Percentiles rank a stretch among this genome's conserved stretches.
phyloP scores from a whole-genome alignment of 345 rosid species.

The Odontarrhena argentea region DNA sequence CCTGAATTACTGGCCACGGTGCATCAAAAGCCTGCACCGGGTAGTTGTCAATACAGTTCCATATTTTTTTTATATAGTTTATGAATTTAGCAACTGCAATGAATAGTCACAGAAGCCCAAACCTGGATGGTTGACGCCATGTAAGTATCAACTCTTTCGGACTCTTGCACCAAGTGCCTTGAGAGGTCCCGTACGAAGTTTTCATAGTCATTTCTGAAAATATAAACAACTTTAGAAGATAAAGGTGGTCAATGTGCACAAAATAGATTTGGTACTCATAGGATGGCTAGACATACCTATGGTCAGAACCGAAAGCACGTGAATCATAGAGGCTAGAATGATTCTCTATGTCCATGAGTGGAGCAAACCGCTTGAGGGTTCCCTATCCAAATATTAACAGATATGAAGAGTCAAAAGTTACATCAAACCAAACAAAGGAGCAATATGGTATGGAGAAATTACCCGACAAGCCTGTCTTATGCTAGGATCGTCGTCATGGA shows the following conservation, averaged over 20 bases:
- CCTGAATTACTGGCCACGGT: constrained; percentile 89
- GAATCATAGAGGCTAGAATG: constrained; percentile 52
- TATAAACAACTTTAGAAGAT: constrained; percentile 12
- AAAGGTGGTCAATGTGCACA: neutral
- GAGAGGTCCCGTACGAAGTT: constrained; percentile 78
- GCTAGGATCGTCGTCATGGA: constrained; percentile 70
- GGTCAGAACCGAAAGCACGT: constrained; percentile 67
- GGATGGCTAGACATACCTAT: constrained; percentile 53
- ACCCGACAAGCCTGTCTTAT: constrained; percentile 93
- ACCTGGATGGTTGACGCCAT: constrained; percentile 91
- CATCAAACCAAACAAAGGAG: constrained; percentile 23
- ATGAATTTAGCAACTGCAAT: constrained; percentile 8
- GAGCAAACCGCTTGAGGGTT: constrained; percentile 67
- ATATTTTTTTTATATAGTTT: neutral
- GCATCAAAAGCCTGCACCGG: constrained; percentile 85
- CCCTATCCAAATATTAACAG: constrained; percentile 50
- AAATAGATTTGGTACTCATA: neutral
- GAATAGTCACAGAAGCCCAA: constrained; percentile 11
- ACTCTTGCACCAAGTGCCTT: constrained; percentile 58
- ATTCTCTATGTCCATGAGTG: constrained; percentile 70
- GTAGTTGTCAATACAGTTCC: constrained; percentile 15
- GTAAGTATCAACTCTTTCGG: constrained; percentile 72
- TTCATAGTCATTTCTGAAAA: constrained; percentile 73
- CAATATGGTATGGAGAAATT: constrained; percentile 29
- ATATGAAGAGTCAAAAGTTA: constrained; percentile 20